phyloP scores from a whole-genome alignment of 352 stramenopile species.

The Globisporangium nodosum region DNA sequence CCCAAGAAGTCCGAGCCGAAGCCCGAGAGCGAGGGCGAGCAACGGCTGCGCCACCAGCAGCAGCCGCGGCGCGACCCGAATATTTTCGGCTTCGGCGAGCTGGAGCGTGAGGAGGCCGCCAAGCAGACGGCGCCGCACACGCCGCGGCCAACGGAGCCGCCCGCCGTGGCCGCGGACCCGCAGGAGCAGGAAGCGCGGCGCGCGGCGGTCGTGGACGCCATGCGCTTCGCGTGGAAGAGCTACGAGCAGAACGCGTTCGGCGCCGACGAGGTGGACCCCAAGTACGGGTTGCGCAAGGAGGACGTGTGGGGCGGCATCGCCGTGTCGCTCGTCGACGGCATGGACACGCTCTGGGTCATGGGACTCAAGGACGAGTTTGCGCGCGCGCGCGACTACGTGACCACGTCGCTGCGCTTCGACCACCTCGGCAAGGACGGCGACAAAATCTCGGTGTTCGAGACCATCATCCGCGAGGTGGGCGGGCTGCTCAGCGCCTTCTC shows the following conservation, averaged over 20 bases:
- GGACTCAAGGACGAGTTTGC: constrained; percentile 90
- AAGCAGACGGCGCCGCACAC: constrained; percentile 12
- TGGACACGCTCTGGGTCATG: constrained; percentile 98
- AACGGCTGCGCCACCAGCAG: constrained; percentile 3
- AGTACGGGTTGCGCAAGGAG: constrained; percentile 48
- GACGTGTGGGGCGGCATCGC: constrained; percentile 90
- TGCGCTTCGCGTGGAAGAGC: constrained; percentile 75
- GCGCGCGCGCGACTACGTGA: constrained; percentile 87
- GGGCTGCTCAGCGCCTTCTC: constrained; percentile 96
- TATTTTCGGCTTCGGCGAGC: constrained; percentile 10
- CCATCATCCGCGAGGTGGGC: constrained; percentile 96
- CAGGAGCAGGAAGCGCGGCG: constrained; percentile 36
- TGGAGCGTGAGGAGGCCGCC: neutral
- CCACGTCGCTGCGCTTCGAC: constrained; percentile 71
- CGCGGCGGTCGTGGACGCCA: constrained; percentile 46
- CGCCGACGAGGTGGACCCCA: constrained; percentile 92
- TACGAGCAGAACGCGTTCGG: constrained; percentile 96
- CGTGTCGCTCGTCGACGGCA: constrained; percentile 90
- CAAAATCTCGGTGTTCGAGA: constrained; percentile 97
- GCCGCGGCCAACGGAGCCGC: neutral
- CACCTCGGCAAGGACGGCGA: constrained; percentile 51
- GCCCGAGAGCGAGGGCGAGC: neutral
- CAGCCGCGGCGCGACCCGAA: neutral
- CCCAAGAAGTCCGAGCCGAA: constrained; percentile 4
- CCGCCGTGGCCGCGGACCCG: neutral